Evolutionary conservation across 148 eudicot genomes (phyloP).

Genomic region (Cornus kousa): DNA sequence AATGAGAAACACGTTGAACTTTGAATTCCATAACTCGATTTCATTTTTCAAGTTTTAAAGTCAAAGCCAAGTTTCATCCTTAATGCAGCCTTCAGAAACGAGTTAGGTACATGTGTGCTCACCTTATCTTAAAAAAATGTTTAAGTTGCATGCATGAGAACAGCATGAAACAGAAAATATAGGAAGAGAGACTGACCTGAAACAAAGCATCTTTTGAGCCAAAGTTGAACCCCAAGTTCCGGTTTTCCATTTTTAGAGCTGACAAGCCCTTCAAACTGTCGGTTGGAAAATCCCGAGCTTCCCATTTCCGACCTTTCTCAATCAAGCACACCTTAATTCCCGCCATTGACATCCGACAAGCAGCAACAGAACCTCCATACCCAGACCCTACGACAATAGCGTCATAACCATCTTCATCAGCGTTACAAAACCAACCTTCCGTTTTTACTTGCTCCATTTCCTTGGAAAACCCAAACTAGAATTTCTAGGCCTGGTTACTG

Average conservation of each 20-base stretch:
- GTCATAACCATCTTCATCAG: slow-evolving; percentile 27
- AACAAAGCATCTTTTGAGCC: slow-evolving; percentile 32
- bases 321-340: slow-evolving; percentile 34
- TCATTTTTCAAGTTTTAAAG: no score
- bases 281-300: slow-evolving; percentile 31
- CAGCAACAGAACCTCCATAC: slow-evolving; percentile 44
- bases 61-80: no score
- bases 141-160: background rate
- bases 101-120: no score
- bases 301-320: slow-evolving; percentile 40
- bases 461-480: background rate
- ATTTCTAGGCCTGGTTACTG: no score
- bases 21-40: no score
- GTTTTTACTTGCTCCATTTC: slow-evolving; percentile 10
- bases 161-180: background rate
- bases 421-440: background rate
- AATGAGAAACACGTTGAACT: no score
- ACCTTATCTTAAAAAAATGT: no score
- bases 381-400: slow-evolving; percentile 43
- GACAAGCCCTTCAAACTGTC: slow-evolving; percentile 23
- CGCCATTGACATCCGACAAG: slow-evolving; percentile 36
- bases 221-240: slow-evolving; percentile 22
- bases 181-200: slow-evolving; percentile 17
- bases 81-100: no score
- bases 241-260: slow-evolving; percentile 21